Percentiles rank a stretch among this genome's conserved stretches.
Conservation (phyloP, 192 early-diverging fungal genomes). For the Lobosporangium transversale region DNA sequence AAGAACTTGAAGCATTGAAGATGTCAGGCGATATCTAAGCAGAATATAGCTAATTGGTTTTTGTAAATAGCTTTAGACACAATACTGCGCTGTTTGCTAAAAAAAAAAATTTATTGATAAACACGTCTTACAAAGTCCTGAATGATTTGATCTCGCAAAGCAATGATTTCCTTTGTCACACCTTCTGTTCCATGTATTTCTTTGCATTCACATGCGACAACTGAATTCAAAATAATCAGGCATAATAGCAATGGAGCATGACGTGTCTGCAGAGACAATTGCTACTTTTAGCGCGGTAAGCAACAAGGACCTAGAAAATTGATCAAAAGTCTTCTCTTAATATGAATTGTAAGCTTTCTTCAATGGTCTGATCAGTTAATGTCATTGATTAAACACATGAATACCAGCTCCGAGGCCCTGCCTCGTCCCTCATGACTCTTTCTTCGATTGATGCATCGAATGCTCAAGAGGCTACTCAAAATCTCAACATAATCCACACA, state of each 20-base stretch:
- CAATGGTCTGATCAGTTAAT: neutral
- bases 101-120: too few species aligned
- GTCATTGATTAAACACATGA: neutral
- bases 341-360: neutral
- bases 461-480: constrained; percentile 10
- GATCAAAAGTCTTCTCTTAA: too few species aligned
- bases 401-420: constrained; percentile 19
- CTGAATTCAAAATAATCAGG: too few species aligned
- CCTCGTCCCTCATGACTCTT: constrained; percentile 10
- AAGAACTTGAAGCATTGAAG: constrained; percentile 9
- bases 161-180: too few species aligned
- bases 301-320: too few species aligned
- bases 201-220: too few species aligned
- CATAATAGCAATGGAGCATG: constrained; percentile 5
- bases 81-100: too few species aligned
- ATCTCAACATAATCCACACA: constrained; percentile 3
- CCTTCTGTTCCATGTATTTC: too few species aligned
- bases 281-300: constrained; percentile 21
- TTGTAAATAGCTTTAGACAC: too few species aligned
- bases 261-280: constrained; percentile 12
- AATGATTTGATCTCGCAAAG: too few species aligned
- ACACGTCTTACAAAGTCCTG: too few species aligned
- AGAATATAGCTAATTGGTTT: too few species aligned
- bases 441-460: constrained; percentile 19
- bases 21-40: neutral